Evolutionary conservation across 345 rosid species (phyloP), one percentile per base, ranked within the genome.

Genomic region (Populus ilicifolia): DNA sequence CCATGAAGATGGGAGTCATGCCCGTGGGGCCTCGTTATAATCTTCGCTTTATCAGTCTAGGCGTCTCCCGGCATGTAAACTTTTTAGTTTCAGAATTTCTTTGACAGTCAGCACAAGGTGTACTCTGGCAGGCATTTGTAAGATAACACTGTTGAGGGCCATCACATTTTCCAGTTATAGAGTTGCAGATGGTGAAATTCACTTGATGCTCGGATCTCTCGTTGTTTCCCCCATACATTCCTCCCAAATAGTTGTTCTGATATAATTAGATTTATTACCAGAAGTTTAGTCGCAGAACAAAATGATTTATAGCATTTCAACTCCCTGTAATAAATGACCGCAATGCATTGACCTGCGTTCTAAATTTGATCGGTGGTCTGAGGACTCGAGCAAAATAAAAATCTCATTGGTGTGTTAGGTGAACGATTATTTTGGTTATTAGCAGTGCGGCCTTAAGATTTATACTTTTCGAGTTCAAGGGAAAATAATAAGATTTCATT

Each of bases 101-200:
- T 27, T 44, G 73, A 43, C 36, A 48, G 16, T 25, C 46, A 76
- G 21, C 13, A 0, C 38, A 25, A 46, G 27, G 27, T 30, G 27
- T 46, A 63, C 64, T 27, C 10, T 13, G 21, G 11, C 30, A 77
- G 75, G 70, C 36, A 43, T 70, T 9, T 70, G 80, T 69, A 77
- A 77, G 43, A 69, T 77, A 43, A 59, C 68, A 77, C 30, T 70
- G 68, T 77, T 62, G 74, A 77, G 74, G 62, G 18, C 6, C 7
- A 33, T 50, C 16, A 27, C 0, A 67, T 48, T 50, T 13, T 62
- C 29, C 46, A n/a, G 46, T 35, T 62, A 35, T 48, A 20, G 74
- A 44, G 61, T 20, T 62, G 59, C 44, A 23, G 63, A 64, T 44
- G 27, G 75, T 62, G 11, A 30, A 70, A 59, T 43, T 25, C 48